These are phyloP conservation scores for Neospermospora avenae DNA, from an alignment of 2,329 filamentous ascomycete species.

Conservation along the genomic window DNA sequence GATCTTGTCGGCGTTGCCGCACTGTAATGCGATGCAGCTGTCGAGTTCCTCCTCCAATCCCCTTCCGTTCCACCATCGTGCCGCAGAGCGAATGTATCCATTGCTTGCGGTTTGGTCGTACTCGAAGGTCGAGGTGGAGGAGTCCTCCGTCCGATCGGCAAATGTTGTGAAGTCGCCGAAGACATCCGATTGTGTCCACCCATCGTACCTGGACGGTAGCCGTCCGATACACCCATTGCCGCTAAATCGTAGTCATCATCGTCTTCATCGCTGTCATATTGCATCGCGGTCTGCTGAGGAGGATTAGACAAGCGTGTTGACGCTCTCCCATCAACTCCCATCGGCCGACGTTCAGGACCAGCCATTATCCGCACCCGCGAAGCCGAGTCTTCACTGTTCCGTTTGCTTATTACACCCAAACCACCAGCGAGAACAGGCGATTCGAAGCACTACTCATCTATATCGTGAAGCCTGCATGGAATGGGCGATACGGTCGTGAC, in stretches of 20 bases:
- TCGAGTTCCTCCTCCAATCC: slow-evolving; percentile 21
- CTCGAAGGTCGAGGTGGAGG: slow-evolving; percentile 48
- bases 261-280: slow-evolving; percentile 38
- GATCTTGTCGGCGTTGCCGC: slow-evolving; percentile 22
- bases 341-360: slow-evolving; percentile 18
- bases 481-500: slow-evolving; percentile 1
- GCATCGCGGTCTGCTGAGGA: not conserved
- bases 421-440: slow-evolving; percentile 10
- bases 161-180: slow-evolving; percentile 23
- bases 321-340: slow-evolving; percentile 41
- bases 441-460: slow-evolving; percentile 21
- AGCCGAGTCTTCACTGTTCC: slow-evolving; percentile 11
- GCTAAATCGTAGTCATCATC: slow-evolving; percentile 49
- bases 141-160: slow-evolving; percentile 26
- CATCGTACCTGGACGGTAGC: slow-evolving; percentile 42
- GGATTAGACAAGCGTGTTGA: slow-evolving; percentile 41
- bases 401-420: slow-evolving; percentile 10
- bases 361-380: slow-evolving; percentile 19
- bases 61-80: slow-evolving; percentile 47
- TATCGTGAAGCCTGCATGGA: slow-evolving; percentile 1
- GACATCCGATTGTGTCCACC: slow-evolving; percentile 22
- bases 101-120: slow-evolving; percentile 50
- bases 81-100: slow-evolving; percentile 50
- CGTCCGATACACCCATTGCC: slow-evolving; percentile 51
- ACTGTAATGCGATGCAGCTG: slow-evolving; percentile 16